Percentiles rank a stretch among this genome's conserved stretches.
These are phyloP conservation scores for Apiospora kogelbergensis DNA, from an alignment of 2,329 filamentous ascomycete genomes.

Conservation along the genomic window DNA sequence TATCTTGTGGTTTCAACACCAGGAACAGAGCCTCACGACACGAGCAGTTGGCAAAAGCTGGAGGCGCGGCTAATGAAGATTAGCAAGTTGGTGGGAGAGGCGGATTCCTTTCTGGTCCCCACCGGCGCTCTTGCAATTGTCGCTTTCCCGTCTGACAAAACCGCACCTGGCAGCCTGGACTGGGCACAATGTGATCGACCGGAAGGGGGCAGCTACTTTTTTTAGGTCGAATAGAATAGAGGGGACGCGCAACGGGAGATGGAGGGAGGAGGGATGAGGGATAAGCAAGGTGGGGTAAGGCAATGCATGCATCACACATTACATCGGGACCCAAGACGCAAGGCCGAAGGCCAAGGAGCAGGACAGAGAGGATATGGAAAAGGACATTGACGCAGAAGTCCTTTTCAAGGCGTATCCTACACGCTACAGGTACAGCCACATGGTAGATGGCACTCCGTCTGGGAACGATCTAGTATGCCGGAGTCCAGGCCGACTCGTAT, in stretches of 20 bases:
- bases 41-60: background rate
- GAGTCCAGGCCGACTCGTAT: too few species aligned
- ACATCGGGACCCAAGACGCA: background rate
- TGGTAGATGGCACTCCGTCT: too few species aligned
- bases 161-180: background rate
- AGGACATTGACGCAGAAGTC: too few species aligned
- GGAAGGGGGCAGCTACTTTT: background rate
- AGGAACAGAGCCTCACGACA: slow-evolving; percentile 4
- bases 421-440: too few species aligned
- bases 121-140: background rate
- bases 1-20: background rate
- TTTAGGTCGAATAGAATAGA: background rate
- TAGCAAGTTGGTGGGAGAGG: slow-evolving; percentile 2
- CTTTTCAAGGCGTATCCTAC: too few species aligned
- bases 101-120: background rate
- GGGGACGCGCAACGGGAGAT: background rate
- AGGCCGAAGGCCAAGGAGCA: too few species aligned
- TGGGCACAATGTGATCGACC: slow-evolving; percentile 6
- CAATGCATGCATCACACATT: background rate
- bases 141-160: slow-evolving; percentile 6
- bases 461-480: too few species aligned
- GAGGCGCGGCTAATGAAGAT: slow-evolving; percentile 1
- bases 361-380: too few species aligned
- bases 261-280: background rate
- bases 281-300: slow-evolving; percentile 6